Base-by-base conservation (phyloP, 1,284 basidiomycete species). In the Ganoderma multipileum region DNA sequence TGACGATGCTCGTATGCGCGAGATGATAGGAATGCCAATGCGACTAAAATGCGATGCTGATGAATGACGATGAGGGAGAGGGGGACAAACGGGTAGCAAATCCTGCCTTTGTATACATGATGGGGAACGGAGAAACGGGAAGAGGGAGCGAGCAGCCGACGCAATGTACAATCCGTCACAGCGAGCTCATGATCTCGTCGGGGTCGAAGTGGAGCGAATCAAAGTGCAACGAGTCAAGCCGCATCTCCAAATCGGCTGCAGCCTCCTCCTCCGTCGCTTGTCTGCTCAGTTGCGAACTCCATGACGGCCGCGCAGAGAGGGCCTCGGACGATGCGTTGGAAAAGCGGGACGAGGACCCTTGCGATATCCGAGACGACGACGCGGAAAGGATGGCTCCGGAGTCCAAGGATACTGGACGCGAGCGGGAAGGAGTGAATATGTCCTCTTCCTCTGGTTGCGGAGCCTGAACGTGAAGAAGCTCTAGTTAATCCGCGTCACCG, bases 191-290 rank as follows among this genome's bases (percentile, higher is more conserved):
- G 14, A 72, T 63, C 58, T 82, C 83, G 68, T 89, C 85, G 26
- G 84, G 83, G 75, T 92, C 88, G 67, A 92, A 90, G 64, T 88
- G 89, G 55, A 92, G 72, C 0, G 84, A 82, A 70, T 91, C 90
- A 74, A 91, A 92, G 74, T 90, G 89, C 64, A 92, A 79, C 30
- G 91, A 91, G 75, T 91, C 88, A 20, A 92, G 85, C 57, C 79
- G 81, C 87, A 91, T 87, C 80, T 92, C 89, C 64, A 88, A 79
- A 68, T 83, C 84, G 70, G 79, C 70, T 62, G 87, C 47, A 23
- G 23, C 83, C 30, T 72, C 74, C 6, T 55, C 68, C 38, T 72
- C 67, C 36, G 61, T 58, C 14, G 38, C 38, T 47, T 61, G 61
- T 39, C 57, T 50, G 63, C 55, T 54, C 18, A 42, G 60, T 26